Base-by-base conservation (phyloP, 352 stramenopile genomes). In the Phytophthora aleatoria region DNA sequence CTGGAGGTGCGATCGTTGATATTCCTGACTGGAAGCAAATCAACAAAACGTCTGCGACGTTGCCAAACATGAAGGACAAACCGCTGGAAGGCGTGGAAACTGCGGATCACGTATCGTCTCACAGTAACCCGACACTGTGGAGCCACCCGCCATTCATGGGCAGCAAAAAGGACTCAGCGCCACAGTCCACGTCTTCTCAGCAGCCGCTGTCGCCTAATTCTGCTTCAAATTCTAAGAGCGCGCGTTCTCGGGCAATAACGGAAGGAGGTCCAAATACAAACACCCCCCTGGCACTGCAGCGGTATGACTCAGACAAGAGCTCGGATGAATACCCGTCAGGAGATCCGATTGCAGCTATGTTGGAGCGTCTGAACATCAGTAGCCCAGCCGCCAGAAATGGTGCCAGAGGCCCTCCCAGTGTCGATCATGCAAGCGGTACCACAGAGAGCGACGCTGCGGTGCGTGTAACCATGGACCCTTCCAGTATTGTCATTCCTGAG, bases 101-200 rank as follows among this genome's bases (percentile, higher is more conserved):
- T 43, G 54, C 54, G 16, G 70, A 88, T 16, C 73, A 69, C 10
- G 53, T 79, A 43, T 77, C 76, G 10, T 81, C 73, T 43, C 73
- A 75, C n/a, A 87, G 77, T 48, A 85, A 89, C 24, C 80, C 80
- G 33, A 89, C 80, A 0, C 24, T 87, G 59, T 87, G 80, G 80
- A 89, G 80, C 48, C 78, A 89, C 33, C 80, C 80, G 8, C 80
- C 80, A 54, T 89, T 89, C 59, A 76, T 78, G 24, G 61, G 73
- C n/a, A 69, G 15, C 28, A 76, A 76, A 26, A 77, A 74, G 28
- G 64, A 71, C 3, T 65, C 63, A 0, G 43, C 66, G 2, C 56
- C 65, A 44, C 43, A 57, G 38, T 67, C 73, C 10, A 52, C 65
- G 28, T 62, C 66, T 49, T 71, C 59, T 24, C 66, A 74, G 35